Base-by-base conservation (phyloP, 495 filamentous ascomycete species). In the Staphylotrichum tortipilum region DNA sequence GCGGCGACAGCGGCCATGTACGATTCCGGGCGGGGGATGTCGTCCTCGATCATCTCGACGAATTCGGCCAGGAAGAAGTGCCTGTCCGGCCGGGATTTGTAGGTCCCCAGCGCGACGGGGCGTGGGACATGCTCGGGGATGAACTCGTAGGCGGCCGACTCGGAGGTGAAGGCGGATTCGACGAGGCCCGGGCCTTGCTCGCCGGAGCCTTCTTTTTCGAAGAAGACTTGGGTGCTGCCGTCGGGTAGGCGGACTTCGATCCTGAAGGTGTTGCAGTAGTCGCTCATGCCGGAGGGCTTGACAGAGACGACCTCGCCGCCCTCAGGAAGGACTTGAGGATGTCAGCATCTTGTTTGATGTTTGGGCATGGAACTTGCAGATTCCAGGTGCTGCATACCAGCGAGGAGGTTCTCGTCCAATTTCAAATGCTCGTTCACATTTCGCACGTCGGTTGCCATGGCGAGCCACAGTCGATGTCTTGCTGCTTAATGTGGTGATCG, bases 1-100 rank as follows among this genome's bases (percentile, higher is more conserved):
- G 71, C 62, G 4, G 78, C 58, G 14, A 56, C 41, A 6, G 56
- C 49, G 35, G 55, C 42, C 40, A 76, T 69, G 34, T 64, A 56
- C 6, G 42, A 38, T 6, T 52, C 48, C 12, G 54, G 53, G 8
- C 44, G 31, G 12, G 50, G 59, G 22, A 55, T 53, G 11, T 53
- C 66, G 61, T 44, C 53, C 19, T 57, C 56, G 46, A 56, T 44
- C 49, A 63, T 55, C 24, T 61, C 52, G 36, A 54, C 36, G 26
- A 56, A 63, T 15, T 56, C 50, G 28, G 50, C 37, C 8, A 63
- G 41, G 50, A 52, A 63, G 44, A 57, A 61, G 40, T 63, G 49
- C 24, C 45, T 43, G 28, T 61, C 50, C 3, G 52, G 47, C 5
- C 26, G 37, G n/a, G 50, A 40, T 14, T 50, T 53, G 47, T 62